A percentile compares a stretch with the other conserved stretches of the same genome.
Evolutionary conservation across 352 stramenopile genomes (phyloP).

Genomic region (Elongisporangium senticosum): DNA sequence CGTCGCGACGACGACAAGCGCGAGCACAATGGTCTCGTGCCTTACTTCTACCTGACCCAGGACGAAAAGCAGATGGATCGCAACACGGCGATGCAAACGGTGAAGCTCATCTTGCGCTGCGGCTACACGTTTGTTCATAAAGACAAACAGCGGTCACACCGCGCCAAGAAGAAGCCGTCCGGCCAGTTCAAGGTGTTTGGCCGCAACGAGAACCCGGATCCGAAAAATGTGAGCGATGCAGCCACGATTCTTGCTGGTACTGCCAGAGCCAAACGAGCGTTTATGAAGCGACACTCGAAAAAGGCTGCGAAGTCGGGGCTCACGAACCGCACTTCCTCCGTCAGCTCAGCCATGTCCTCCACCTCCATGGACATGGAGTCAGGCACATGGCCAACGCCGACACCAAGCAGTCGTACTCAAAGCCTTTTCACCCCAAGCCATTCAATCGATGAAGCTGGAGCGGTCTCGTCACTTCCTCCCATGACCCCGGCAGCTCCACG

Average conservation of each 20-base stretch:
- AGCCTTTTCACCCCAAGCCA: neutral
- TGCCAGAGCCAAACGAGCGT: slow-evolving; percentile 51
- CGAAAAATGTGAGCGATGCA: slow-evolving; percentile 46
- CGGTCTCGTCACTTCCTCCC: neutral
- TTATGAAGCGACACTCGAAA: slow-evolving; percentile 16
- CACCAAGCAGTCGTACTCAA: neutral
- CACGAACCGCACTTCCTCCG: neutral
- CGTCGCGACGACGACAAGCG: slow-evolving; percentile 57
- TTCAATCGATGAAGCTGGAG: neutral
- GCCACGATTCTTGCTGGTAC: slow-evolving; percentile 37
- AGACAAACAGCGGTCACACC: slow-evolving; percentile 34
- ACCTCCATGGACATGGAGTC: neutral
- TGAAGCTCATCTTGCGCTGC: slow-evolving; percentile 72
- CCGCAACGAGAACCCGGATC: slow-evolving; percentile 56
- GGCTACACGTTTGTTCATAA: slow-evolving; percentile 65
- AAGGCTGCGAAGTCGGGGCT: neutral
- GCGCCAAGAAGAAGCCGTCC: slow-evolving; percentile 34
- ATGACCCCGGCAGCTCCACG: no score
- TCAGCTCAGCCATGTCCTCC: neutral
- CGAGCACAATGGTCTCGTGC: slow-evolving; percentile 70
- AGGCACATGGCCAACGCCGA: neutral
- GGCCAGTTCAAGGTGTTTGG: slow-evolving; percentile 47
- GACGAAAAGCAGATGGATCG: slow-evolving; percentile 82
- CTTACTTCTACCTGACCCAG: slow-evolving; percentile 74
- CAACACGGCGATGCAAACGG: slow-evolving; percentile 79